Conservation (phyloP, 2,329 filamentous ascomycete species). For the Aureobasidium sp. region DNA sequence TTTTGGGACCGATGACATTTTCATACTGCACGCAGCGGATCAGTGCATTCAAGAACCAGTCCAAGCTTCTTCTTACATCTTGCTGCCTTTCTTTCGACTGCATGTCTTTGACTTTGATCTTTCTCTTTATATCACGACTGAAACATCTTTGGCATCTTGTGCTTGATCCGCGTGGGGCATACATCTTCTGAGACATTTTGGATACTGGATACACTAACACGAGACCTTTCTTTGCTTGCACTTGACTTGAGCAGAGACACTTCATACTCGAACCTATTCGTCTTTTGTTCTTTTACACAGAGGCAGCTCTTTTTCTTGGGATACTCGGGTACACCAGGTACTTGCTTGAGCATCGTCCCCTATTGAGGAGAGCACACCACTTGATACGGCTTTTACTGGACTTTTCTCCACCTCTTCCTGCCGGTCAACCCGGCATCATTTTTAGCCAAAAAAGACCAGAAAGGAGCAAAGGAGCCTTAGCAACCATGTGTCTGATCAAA, state of each 20-base stretch:
- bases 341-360: neutral
- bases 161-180: constrained; percentile 5
- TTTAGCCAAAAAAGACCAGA: neutral
- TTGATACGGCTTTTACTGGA: neutral
- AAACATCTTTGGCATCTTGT: neutral
- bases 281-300: neutral
- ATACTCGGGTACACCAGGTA: neutral
- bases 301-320: neutral
- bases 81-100: neutral
- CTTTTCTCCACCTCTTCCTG: neutral
- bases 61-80: neutral
- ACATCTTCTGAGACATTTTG: neutral
- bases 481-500: constrained; percentile 1
- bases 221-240: neutral
- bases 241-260: neutral
- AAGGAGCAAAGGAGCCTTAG: neutral
- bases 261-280: neutral
- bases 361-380: neutral
- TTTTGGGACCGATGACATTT: neutral
- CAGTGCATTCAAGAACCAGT: neutral
- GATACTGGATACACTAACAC: neutral
- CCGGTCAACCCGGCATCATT: neutral
- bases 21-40: neutral
- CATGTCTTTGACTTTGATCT: neutral
- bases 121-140: neutral